phyloP scores from a whole-genome alignment of 2,329 filamentous ascomycete genomes.

The Claviceps purpurea region DNA sequence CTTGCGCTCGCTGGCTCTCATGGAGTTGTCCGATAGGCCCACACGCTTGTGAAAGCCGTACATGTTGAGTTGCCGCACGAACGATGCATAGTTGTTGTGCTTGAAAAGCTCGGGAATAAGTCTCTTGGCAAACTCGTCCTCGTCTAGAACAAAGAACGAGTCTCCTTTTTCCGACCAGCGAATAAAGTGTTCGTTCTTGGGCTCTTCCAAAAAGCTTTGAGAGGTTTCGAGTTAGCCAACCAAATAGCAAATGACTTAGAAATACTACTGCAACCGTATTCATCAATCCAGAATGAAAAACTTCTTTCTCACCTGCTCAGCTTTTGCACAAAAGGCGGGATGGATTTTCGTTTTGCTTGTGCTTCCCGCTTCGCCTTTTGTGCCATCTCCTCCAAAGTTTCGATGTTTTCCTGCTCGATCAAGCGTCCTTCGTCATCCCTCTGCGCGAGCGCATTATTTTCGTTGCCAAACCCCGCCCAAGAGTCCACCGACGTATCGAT shows the following conservation, averaged over 20 bases:
- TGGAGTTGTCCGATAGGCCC: constrained; percentile 87
- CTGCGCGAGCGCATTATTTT: constrained; percentile 22
- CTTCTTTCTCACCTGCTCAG: constrained; percentile 64
- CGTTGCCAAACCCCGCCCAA: constrained; percentile 30
- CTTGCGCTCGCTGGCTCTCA: constrained; percentile 93
- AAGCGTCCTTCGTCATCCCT: constrained; percentile 21
- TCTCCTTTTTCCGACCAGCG: constrained; percentile 94
- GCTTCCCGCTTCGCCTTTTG: constrained; percentile 75
- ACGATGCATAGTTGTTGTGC: constrained; percentile 96
- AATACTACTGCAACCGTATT: too few relatives aligned
- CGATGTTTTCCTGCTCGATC: constrained; percentile 55
- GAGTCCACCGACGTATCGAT: constrained; percentile 27
- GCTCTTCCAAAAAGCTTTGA: constrained; percentile 76
- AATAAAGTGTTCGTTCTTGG: constrained; percentile 87
- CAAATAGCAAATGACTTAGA: neutral
- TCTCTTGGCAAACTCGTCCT: constrained; percentile 96
- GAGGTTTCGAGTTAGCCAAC: neutral
- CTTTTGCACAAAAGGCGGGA: constrained; percentile 96
- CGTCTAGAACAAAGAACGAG: constrained; percentile 91
- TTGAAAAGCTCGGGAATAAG: constrained; percentile 97
- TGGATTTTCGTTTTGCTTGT: constrained; percentile 82
- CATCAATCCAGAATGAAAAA: neutral
- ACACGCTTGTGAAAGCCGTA: constrained; percentile 97
- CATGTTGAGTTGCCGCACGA: constrained; percentile 90
- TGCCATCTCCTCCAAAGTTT: constrained; percentile 67